phyloP scores from a whole-genome alignment of 345 rosid genomes.

The Crucihimalaya himalaica region DNA sequence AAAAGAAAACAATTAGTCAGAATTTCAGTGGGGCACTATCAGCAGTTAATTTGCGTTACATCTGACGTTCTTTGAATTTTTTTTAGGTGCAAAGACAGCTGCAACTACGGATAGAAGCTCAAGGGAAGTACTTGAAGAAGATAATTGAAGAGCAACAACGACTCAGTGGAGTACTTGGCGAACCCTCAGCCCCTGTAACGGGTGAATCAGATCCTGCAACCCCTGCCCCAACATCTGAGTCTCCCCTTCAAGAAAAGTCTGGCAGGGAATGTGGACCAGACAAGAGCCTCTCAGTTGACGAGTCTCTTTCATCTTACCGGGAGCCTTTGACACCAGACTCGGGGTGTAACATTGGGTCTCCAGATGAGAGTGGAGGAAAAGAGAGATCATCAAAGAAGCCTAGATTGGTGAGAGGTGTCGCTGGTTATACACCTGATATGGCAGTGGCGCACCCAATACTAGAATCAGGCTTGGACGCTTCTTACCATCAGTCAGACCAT shows the following conservation, averaged over 20 bases:
- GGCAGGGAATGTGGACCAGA: constrained; percentile 59
- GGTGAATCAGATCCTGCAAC: constrained; percentile 87
- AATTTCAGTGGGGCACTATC: background rate
- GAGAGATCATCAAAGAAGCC: constrained; percentile 77
- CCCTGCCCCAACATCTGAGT: constrained; percentile 84
- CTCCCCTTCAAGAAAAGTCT: constrained; percentile 68
- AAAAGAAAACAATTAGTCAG: background rate
- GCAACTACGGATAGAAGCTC: constrained; percentile 96
- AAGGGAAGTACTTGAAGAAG: constrained; percentile 95
- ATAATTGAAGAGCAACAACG: constrained; percentile 98
- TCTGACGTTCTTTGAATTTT: constrained; percentile 25
- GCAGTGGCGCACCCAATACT: constrained; percentile 64
- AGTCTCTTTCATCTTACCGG: constrained; percentile 76
- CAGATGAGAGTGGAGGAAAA: constrained; percentile 56
- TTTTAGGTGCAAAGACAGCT: constrained; percentile 93
- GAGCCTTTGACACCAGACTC: constrained; percentile 95
- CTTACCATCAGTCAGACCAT: constrained; percentile 54
- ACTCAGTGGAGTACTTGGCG: constrained; percentile 70
- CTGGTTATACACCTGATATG: constrained; percentile 53
- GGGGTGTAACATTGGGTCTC: constrained; percentile 59
- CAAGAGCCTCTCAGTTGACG: constrained; percentile 83
- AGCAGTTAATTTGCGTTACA: background rate
- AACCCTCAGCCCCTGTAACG: constrained; percentile 58
- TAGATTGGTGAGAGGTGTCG: constrained; percentile 46
- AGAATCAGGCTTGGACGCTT: constrained; percentile 76